These are phyloP conservation scores for Alternaria sp. DNA, from an alignment of 2,329 filamentous ascomycete genomes.

Conservation along the genomic window DNA sequence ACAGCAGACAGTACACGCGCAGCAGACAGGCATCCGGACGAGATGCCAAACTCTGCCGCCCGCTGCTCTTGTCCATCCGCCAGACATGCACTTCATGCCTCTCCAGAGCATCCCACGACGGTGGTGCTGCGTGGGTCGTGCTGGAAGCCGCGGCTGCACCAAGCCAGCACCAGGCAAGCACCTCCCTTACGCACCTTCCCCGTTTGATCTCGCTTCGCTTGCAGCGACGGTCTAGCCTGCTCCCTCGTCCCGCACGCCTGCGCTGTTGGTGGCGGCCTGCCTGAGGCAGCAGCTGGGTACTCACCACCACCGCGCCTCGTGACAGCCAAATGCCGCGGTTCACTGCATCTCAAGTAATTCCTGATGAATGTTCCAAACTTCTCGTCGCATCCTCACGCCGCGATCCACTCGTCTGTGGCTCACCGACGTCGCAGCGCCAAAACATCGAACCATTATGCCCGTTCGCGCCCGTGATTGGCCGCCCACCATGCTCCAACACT, in stretches of 20 bases:
- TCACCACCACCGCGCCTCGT: slow-evolving; percentile 13
- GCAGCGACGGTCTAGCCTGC: slow-evolving; percentile 16
- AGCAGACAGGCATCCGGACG: background rate
- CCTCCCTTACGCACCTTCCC: slow-evolving; percentile 19
- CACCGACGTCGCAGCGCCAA: slow-evolving; percentile 31
- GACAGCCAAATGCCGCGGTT: background rate
- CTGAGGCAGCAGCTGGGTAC: background rate
- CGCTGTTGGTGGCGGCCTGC: slow-evolving; percentile 18
- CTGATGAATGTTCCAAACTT: background rate
- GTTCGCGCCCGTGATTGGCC: slow-evolving; percentile 36
- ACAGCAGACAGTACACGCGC: background rate
- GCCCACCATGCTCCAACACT: slow-evolving; percentile 36
- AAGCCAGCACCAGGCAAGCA: slow-evolving; percentile 7
- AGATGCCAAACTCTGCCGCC: background rate
- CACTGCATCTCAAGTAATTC: background rate
- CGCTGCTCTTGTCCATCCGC: background rate
- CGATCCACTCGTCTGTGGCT: slow-evolving; percentile 4
- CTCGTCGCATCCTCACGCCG: background rate
- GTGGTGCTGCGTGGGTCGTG: background rate
- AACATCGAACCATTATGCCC: slow-evolving; percentile 32
- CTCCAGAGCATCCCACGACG: background rate
- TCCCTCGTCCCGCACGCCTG: slow-evolving; percentile 3
- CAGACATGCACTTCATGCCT: background rate
- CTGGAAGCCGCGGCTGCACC: slow-evolving; percentile 14
- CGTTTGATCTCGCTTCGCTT: slow-evolving; percentile 21